These are phyloP conservation scores for Cymodocea nodosa DNA, from an alignment of 116 monocot genomes.

Conservation along the genomic window DNA sequence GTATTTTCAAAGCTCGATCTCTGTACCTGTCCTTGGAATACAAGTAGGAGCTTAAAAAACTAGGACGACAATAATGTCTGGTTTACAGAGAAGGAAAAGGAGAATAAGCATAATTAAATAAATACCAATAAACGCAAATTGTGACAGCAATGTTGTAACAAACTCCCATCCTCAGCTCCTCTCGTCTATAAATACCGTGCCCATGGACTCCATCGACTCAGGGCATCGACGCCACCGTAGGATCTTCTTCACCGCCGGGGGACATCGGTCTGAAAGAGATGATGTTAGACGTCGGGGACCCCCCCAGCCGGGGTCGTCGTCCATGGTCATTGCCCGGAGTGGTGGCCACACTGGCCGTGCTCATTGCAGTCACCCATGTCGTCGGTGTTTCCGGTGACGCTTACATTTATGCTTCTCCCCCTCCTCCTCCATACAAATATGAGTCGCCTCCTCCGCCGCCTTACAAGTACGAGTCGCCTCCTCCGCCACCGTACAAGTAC, in stretches of 20 bases:
- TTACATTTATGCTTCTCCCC: slow-evolving; percentile 17
- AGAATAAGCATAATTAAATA: no score
- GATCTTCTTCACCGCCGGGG: neutral
- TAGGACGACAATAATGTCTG: no score
- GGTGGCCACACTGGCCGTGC: slow-evolving; percentile 3
- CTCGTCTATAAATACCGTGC: slow-evolving; percentile 5
- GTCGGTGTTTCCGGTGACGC: neutral
- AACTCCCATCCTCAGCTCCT: neutral
- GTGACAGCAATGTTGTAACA: slow-evolving; percentile 1
- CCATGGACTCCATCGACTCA: neutral
- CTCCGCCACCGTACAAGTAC: no score
- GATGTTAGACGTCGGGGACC: neutral
- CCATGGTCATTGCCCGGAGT: slow-evolving; percentile 8
- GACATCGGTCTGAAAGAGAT: neutral
- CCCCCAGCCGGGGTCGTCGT: slow-evolving; percentile 17
- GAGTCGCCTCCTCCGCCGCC: no score
- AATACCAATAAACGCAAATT: no score
- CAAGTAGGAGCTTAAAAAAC: no score
- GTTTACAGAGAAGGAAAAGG: no score
- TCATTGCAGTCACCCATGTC: slow-evolving; percentile 7
- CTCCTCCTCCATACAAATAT: neutral
- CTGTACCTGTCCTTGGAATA: no score
- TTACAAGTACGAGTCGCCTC: no score
- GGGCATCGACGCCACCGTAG: neutral
- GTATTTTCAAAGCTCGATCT: no score